Percentiles rank a stretch among this genome's conserved stretches.
These are phyloP conservation scores for Ceratobasidium papillatum DNA, from an alignment of 1,284 basidiomycete genomes.

Conservation along the genomic window DNA sequence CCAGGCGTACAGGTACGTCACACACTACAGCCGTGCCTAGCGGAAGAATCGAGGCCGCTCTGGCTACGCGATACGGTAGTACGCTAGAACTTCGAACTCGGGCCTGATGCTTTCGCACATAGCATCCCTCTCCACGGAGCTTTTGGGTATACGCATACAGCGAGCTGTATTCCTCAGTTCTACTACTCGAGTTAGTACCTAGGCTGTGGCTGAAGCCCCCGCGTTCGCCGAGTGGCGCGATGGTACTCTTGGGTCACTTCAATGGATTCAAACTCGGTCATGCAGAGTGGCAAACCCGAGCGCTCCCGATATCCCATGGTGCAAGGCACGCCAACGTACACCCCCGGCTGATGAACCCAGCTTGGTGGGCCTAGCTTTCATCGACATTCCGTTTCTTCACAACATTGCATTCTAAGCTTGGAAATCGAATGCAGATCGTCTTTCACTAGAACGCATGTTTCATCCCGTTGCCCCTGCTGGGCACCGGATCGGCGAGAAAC, in stretches of 20 bases:
- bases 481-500: constrained; percentile 10
- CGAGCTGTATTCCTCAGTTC: neutral
- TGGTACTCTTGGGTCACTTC: neutral
- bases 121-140: neutral
- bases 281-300: neutral
- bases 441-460: constrained; percentile 35
- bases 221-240: neutral
- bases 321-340: neutral
- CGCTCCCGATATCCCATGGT: neutral
- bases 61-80: neutral
- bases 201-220: neutral
- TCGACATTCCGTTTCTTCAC: constrained; percentile 27
- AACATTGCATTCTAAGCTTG: constrained; percentile 21
- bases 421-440: constrained; percentile 1
- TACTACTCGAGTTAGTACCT: constrained; percentile 10
- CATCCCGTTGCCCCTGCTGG: constrained; percentile 13
- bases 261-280: neutral
- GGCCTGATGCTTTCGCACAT: neutral
- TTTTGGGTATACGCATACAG: neutral
- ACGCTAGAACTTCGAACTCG: constrained; percentile 10
- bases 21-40: constrained; percentile 3
- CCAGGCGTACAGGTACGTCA: neutral
- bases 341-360: constrained; percentile 15
- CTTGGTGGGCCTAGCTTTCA: constrained; percentile 9
- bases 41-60: neutral